Base-by-base conservation (phyloP, 768 basidiomycete genomes). In the Leccinum subgranulosum region DNA sequence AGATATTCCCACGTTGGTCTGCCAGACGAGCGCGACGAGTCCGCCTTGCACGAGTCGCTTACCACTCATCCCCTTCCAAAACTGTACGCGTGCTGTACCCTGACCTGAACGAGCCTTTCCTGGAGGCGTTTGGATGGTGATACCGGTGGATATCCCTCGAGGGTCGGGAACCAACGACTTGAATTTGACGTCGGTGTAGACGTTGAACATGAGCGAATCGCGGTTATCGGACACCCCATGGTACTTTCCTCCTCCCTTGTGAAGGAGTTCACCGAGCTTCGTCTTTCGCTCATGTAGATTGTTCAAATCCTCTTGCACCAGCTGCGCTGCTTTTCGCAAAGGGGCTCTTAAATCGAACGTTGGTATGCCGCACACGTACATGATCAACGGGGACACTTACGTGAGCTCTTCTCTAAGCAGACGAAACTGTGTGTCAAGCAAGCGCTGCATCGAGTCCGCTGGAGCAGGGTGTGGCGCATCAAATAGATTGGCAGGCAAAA, bases 351-450 rank as follows among this genome's bases (percentile, higher is more conserved):
- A 54, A 36, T 36, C 47, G 46, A 41, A 25, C 6, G 34, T 60
- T 34, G 39, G 49, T 33, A 33, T 49, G 33, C n/a, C 6, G 19
- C 12, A n/a, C 4, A 31, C 17, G 15, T 3, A 31, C 15, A 21
- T 0, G 43, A 39, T 7, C 45, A 47, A 47, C 4, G 2, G 2
- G n/a, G 6, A 15, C 7, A 66, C 82, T 23, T 63, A 87, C 82
- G 79, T 86, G 17, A 87, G 71, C 55, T 92, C 90, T 60, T 90
- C 90, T 36, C 90, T 76, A 34, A 92, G 72, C 0, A 91, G 76
- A 33, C 90, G 82, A 68, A 88, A 92, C 61, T 92, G 88, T 4
- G 86, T 80, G 56, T 92, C 90, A 11, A 90, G 72, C 21, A 86
- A 73, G 8, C 84, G 75, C 55, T 87, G 79, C 81, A 91, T 88